Evolutionary conservation across 73 alveolate genomes (phyloP).

Genomic region (Stentor coeruleus): DNA sequence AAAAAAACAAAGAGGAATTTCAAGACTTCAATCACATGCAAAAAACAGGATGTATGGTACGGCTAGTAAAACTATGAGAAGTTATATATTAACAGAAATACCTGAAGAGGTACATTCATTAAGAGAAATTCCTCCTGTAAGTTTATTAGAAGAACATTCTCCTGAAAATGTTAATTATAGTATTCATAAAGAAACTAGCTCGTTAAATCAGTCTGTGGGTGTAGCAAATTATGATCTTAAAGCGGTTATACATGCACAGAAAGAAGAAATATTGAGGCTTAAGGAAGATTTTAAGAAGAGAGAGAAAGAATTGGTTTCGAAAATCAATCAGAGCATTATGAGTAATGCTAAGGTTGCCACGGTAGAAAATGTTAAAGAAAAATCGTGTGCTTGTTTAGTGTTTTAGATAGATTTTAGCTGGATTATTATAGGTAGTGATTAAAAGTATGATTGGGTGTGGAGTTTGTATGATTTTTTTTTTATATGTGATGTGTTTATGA

Average conservation of each 20-base stretch:
- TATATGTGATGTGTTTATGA: too few relatives aligned
- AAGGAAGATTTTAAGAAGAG: neutral
- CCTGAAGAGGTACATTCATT: neutral
- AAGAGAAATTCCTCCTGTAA: neutral
- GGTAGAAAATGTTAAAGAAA: slow-evolving; percentile 1
- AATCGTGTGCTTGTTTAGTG: slow-evolving; percentile 6
- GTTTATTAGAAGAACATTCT: neutral
- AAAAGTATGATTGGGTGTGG: too few relatives aligned
- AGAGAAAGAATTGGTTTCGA: neutral
- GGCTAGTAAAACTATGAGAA: neutral
- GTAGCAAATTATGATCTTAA: neutral
- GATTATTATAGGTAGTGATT: too few relatives aligned
- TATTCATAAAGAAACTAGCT: neutral
- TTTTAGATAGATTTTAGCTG: too few relatives aligned
- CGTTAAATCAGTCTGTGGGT: neutral
- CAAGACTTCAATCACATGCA: neutral
- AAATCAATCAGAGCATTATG: neutral
- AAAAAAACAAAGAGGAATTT: neutral
- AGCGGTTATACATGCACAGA: neutral
- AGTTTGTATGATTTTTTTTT: too few relatives aligned
- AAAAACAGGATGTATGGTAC: neutral
- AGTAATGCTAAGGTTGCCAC: neutral
- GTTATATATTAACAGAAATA: neutral
- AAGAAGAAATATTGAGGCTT: neutral
- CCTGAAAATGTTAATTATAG: neutral